Evolutionary conservation across 208 protist genomes (phyloP), one percentile per base, ranked within the genome.

Genomic region (Leishmania tropica): DNA sequence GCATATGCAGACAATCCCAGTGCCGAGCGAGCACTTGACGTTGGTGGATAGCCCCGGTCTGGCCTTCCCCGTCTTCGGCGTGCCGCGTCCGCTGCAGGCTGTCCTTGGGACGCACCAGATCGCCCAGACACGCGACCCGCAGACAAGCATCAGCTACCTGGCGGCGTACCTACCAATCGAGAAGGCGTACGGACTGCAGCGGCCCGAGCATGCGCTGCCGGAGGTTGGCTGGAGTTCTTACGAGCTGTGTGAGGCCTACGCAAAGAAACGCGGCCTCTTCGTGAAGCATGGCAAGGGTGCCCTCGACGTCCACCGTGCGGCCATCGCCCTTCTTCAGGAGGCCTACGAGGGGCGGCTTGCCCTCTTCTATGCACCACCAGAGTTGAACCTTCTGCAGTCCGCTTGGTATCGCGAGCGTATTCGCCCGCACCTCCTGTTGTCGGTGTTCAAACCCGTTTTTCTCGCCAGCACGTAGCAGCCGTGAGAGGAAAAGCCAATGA

Each of bases 11-110:
- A 99, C 98, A 1, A 99, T 99, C 53, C 94, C 94, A 45, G 84
- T 99, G 13, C 91, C 95, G 1, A 83, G 73, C 17, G 92, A 98
- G 75, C 53, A 85, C 37, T 81, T 99, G 75, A 91, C 93, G 13
- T 88, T 99, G 17, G 95, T 98, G 58, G 99, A 99, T 89, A 98
- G 96, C 80, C 98, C 98, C 0, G 99, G 99, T 11, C 85, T 99
- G 7, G 94, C 95, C 6, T 98, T 99, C 76, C 98, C 98, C 24
- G 87, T 94, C 21, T 87, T 90, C 70, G 95, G 91, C 31, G 56
- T 98, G 5, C 94, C 93, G 24, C 90, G 87, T 2, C 81, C 88
- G 0, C 80, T 98, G n/a, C 97, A 99, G 88, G 96, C 99, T 13
- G 84, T 99, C 10, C 87, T 97, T 62, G 98, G 98, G 65, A 91